Evolutionary conservation across 192 early-diverging fungal genomes (phyloP).

Genomic region (Entomortierella beljakovae): DNA sequence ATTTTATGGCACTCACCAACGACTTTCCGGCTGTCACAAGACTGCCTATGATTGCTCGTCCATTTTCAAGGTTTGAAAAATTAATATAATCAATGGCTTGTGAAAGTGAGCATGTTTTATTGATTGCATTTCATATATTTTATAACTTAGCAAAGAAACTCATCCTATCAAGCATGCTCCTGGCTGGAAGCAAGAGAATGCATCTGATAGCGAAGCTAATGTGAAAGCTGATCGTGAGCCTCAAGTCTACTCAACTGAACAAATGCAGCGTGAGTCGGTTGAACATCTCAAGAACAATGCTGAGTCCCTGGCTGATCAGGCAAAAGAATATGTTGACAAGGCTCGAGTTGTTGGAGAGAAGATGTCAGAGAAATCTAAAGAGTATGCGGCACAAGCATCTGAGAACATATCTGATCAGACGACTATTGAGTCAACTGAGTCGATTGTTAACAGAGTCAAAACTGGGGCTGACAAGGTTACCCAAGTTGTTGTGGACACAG

Average conservation of each 20-base stretch:
- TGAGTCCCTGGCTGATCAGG: neutral
- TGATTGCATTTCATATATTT: slow-evolving; percentile 2
- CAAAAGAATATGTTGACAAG: slow-evolving; percentile 11
- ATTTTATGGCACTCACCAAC: slow-evolving; percentile 6
- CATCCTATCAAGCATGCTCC: slow-evolving; percentile 36
- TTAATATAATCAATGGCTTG: neutral
- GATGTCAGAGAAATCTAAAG: neutral
- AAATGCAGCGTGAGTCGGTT: slow-evolving; percentile 27
- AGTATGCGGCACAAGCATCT: too few relatives aligned
- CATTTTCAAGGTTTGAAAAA: slow-evolving; percentile 20
- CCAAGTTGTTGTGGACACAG: slow-evolving; percentile 29
- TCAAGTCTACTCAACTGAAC: slow-evolving; percentile 2
- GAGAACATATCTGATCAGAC: slow-evolving; percentile 9
- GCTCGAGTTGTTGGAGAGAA: neutral
- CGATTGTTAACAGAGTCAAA: slow-evolving; percentile 11
- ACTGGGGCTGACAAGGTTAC: slow-evolving; percentile 32
- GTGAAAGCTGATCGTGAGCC: slow-evolving; percentile 44
- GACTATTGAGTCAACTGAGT: neutral
- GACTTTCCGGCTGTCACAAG: slow-evolving; percentile 8
- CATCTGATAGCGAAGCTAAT: slow-evolving; percentile 30
- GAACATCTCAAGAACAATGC: slow-evolving; percentile 16
- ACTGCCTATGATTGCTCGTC: slow-evolving; percentile 12
- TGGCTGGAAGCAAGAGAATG: slow-evolving; percentile 36
- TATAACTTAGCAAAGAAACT: neutral
- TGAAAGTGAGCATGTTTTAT: neutral